Evolutionary conservation across 2,329 filamentous ascomycete species (phyloP), one percentile per base, ranked within the genome.

Genomic region (Metarhizium rileyi): DNA sequence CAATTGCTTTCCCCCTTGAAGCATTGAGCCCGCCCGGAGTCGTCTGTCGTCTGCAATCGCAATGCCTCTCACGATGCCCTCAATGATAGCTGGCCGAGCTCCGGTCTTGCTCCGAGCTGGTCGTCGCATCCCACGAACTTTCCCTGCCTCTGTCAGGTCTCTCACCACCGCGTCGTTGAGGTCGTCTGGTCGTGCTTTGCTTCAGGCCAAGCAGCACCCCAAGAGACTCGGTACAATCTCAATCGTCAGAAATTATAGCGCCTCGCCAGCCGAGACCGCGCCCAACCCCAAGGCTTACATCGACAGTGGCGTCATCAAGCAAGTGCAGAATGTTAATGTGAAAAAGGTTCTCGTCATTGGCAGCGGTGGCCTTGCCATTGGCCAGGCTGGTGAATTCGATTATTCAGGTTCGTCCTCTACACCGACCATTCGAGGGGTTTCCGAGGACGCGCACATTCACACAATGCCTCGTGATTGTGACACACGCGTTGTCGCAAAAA

Each of bases 291-390:
- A 90, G 71, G 87, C 90, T 54, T 95, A 95, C 70, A 75, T 96
- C 60, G 83, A 89, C 65, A 95, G 88, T 70, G 90, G 90, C 60
- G 86, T 83, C 52, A 84, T 96, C 65, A 86, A 90, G 68, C 84
- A 85, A 51, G 78, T 79, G 61, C 78, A 91, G 61, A 73, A 87
- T 49, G 85, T 96, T 46, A 81, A 95, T 66, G 90, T 97, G 56
- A 95, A 95, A 76, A 97, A 97, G 75, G 91, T 97, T 47, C 75
- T 97, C 54, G 90, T 97, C 59, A 95, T 97, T 74, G 91, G 91
- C 52, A 90, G 85, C 72, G 91, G 91, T 73, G 91, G 91, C 70
- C 78, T 97, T 59, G 89, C 88, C 67, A 97, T 97, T 80, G 91
- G 91, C 56, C 91, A 97, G 72, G 91, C 91, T 57, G 91, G 91